phyloP scores from a whole-genome alignment of 805 yeast genomes.

The Hanseniaspora pseudoguilliermondii region DNA sequence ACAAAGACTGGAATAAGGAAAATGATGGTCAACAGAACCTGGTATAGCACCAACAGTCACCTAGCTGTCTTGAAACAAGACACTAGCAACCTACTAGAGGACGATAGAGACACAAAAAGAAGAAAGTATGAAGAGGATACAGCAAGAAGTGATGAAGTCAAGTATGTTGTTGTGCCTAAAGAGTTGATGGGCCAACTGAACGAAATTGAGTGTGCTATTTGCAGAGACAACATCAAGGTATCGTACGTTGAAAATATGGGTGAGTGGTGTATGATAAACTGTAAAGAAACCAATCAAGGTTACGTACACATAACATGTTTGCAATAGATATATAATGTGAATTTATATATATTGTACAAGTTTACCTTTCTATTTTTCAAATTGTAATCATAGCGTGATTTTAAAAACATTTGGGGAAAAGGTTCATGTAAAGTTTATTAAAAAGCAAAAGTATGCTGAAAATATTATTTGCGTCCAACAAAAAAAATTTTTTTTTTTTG shows the following conservation, averaged over 20 bases:
- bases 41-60: conserved; percentile 12
- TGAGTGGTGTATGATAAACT: conserved; percentile 72
- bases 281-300: conserved; percentile 35
- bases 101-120: neutral
- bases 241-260: conserved; percentile 61
- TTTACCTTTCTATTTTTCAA: neutral
- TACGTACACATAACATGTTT: conserved; percentile 58
- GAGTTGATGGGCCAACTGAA: conserved; percentile 11
- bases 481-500: too few species aligned
- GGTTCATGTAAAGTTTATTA: too few species aligned
- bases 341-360: too few species aligned
- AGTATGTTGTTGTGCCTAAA: conserved; percentile 5
- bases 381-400: neutral
- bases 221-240: conserved; percentile 53
- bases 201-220: conserved; percentile 46
- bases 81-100: neutral
- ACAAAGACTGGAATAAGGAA: conserved; percentile 13
- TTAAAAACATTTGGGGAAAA: too few species aligned
- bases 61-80: neutral
- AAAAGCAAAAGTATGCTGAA: too few species aligned
- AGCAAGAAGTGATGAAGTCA: neutral
- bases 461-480: too few species aligned
- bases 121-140: neutral
- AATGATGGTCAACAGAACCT: conserved; percentile 16
- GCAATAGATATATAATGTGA: conserved; percentile 18